Base-by-base conservation (phyloP, 164 flowering plant genomes). In the Malania oleifera region DNA sequence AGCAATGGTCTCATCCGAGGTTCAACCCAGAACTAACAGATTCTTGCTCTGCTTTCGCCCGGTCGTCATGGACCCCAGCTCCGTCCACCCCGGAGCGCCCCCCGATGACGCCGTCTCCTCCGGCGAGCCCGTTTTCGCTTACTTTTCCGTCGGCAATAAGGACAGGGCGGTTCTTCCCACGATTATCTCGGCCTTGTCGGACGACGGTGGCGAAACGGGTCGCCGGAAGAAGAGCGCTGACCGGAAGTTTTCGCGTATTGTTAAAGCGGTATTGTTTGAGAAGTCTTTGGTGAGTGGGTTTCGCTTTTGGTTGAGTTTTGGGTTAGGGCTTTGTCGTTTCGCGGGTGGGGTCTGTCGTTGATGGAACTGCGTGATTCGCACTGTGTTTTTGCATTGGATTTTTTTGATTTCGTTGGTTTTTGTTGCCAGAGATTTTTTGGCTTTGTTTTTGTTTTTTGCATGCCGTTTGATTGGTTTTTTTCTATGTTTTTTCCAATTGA, bases 201-300 rank as follows among this genome's bases (percentile, higher is more conserved):
- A 34, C 37, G 23, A 46, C 3, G 37, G 41, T 4, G 51, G 20
- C 4, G 50, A 31, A 0, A 43, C 12, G 19, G 15, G 2, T 49
- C 34, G 23, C 24, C n/a, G 8, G 59, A 57, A 57, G 15, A 45
- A 34, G 52, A 5, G 23, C 14, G 22, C 23, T 19, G 18, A 12
- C 6, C 15, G 61, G 5, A 24, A 37, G 34, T 17, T 67, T 24
- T 50, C 67, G 4, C 57, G 56, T 11, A 17, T 46, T 20, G 10
- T 63, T n/a, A 67, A 60, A 46, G 66, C 69, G 5, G 66, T 63
- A 9, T 47, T 71, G 17, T 46, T 60, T 22, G 66, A 60, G 15
- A 41, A 68, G 23, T 60, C 66, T 1, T 20, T 71, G 68, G 68
- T 71, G 3, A 23, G 57, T 62, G n/a, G n/a, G n/a, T 37, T 35